These are phyloP conservation scores for Lactarius quietus DNA, from an alignment of 768 basidiomycete species.

Conservation along the genomic window DNA sequence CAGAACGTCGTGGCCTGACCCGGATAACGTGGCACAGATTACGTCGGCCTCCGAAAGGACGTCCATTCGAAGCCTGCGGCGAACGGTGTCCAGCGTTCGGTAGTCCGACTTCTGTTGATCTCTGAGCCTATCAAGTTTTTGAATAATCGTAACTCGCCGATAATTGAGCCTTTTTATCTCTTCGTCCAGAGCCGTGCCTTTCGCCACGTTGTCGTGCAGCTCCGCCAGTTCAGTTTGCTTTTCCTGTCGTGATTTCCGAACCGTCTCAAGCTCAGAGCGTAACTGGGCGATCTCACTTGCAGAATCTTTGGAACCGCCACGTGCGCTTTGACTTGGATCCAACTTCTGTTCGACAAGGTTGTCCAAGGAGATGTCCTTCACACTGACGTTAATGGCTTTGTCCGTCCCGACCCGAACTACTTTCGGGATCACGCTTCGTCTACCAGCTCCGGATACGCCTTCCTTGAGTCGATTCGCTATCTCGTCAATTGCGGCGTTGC, in stretches of 20 bases:
- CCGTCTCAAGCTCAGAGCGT: slow-evolving; percentile 62
- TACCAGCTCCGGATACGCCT: slow-evolving; percentile 58
- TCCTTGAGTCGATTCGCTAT: slow-evolving; percentile 84
- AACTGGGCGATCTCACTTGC: slow-evolving; percentile 55
- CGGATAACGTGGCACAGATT: slow-evolving; percentile 90
- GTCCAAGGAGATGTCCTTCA: slow-evolving; percentile 86
- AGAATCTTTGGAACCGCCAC: slow-evolving; percentile 45
- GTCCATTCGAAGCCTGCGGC: slow-evolving; percentile 67
- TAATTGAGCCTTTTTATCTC: slow-evolving; percentile 66
- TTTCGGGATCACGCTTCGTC: slow-evolving; percentile 54
- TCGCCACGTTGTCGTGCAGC: slow-evolving; percentile 54
- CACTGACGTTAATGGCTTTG: slow-evolving; percentile 67
- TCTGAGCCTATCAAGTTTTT: slow-evolving; percentile 69
- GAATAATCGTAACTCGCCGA: slow-evolving; percentile 59
- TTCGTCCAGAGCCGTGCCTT: slow-evolving; percentile 54
- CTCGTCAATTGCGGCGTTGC: slow-evolving; percentile 98
- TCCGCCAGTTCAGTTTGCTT: slow-evolving; percentile 59
- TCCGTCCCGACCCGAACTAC: slow-evolving; percentile 90
- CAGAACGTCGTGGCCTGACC: slow-evolving; percentile 85
- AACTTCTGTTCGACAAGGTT: slow-evolving; percentile 77
- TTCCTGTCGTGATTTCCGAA: slow-evolving; percentile 55
- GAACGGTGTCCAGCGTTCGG: slow-evolving; percentile 77
- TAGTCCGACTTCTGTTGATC: slow-evolving; percentile 80
- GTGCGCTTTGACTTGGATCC: slow-evolving; percentile 40
- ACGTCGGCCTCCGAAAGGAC: slow-evolving; percentile 89